Percentiles rank a stretch among this genome's conserved stretches.
These are phyloP conservation scores for Lablab purpureus DNA, from an alignment of 306 rosid genomes.

Conservation along the genomic window DNA sequence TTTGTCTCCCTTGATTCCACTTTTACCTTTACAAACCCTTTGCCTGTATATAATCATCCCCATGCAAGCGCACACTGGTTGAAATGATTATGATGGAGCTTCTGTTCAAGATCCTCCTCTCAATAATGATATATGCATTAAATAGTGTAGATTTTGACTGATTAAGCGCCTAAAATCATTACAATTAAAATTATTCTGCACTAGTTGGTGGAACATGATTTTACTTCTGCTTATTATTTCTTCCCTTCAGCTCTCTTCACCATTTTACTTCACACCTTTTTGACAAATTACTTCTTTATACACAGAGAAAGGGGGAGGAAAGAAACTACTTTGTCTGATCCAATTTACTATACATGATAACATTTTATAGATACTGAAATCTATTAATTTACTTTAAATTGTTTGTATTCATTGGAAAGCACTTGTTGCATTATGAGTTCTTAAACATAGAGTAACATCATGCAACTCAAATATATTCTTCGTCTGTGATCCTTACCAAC, in stretches of 20 bases:
- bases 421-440: no score
- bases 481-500: no score
- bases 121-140: not conserved
- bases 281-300: not conserved
- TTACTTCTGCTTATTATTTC: not conserved
- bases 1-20: constrained; percentile 34
- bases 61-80: not conserved
- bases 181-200: constrained; percentile 9
- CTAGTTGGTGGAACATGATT: constrained; percentile 28
- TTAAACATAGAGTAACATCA: no score
- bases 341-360: not conserved
- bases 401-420: no score
- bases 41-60: constrained; percentile 3
- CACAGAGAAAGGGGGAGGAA: not conserved
- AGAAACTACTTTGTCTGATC: not conserved
- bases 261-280: constrained; percentile 11
- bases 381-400: not conserved
- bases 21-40: constrained; percentile 1
- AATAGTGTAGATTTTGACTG: constrained; percentile 19
- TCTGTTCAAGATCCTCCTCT: constrained; percentile 1
- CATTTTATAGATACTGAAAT: not conserved
- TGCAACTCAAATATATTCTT: no score
- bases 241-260: not conserved
- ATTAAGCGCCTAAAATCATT: constrained; percentile 6
- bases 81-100: constrained; percentile 40